These are phyloP conservation scores for Trypanosoma congolense DNA, from an alignment of 208 protist species.

Conservation along the genomic window DNA sequence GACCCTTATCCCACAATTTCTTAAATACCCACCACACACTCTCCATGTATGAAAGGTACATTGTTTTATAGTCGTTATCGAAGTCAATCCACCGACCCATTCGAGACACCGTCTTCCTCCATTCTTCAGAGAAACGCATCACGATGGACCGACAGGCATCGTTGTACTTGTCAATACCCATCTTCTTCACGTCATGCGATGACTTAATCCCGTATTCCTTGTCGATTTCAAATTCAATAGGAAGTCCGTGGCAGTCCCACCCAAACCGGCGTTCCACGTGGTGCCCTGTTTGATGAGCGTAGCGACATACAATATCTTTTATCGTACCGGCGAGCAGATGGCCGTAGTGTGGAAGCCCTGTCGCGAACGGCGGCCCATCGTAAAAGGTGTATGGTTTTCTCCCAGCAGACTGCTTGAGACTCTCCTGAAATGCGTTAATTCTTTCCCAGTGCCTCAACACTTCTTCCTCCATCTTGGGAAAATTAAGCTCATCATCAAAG, in stretches of 20 bases:
- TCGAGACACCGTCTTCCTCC: conserved; percentile 94
- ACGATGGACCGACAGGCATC: conserved; percentile 97
- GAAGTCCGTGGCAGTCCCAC: conserved; percentile 99
- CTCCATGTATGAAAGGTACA: conserved; percentile 99
- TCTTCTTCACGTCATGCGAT: conserved; percentile 93
- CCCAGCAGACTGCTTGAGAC: conserved; percentile 91
- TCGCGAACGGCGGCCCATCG: conserved; percentile 99
- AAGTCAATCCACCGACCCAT: conserved; percentile 99
- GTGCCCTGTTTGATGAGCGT: conserved; percentile 97
- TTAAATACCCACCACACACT: conserved; percentile 99
- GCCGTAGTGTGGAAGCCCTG: conserved; percentile 99
- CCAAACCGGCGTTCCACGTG: conserved; percentile 98
- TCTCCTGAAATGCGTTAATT: conserved; percentile 95
- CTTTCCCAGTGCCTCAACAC: conserved; percentile 94
- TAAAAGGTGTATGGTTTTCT: conserved; percentile 93
- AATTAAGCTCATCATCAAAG: conserved; percentile 79
- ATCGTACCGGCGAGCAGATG: conserved; percentile 99
- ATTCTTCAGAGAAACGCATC: conserved; percentile 98
- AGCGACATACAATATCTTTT: conserved; percentile 99
- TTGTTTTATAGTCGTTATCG: conserved; percentile 99
- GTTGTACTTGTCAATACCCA: conserved; percentile 99
- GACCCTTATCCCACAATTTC: conserved; percentile 95
- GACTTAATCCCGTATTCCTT: conserved; percentile 93
- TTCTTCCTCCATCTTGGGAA: conserved; percentile 93
- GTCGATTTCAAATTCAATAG: conserved; percentile 99